phyloP scores from a whole-genome alignment of 1,284 basidiomycete genomes.

The Chiua sp. region DNA sequence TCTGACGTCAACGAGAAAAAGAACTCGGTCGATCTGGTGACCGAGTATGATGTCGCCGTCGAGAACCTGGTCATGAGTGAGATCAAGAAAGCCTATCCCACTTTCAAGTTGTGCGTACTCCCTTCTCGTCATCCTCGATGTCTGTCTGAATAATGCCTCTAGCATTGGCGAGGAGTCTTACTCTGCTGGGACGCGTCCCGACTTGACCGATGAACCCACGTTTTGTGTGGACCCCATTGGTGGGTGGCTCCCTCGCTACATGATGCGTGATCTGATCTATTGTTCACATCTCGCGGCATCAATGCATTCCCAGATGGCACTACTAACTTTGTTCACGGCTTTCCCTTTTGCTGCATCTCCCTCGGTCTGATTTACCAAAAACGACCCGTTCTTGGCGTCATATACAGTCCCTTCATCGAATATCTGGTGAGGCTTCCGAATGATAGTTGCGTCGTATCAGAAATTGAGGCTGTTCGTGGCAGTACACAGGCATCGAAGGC shows the following conservation, averaged over 20 bases:
- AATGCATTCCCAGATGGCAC: slow-evolving; percentile 73
- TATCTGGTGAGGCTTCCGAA: slow-evolving; percentile 57
- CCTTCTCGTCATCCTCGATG: background rate
- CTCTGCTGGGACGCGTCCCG: slow-evolving; percentile 70
- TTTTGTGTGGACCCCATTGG: slow-evolving; percentile 93
- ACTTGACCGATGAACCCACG: slow-evolving; percentile 86
- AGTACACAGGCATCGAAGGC: slow-evolving; percentile 84
- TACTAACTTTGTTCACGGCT: slow-evolving; percentile 94
- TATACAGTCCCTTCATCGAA: slow-evolving; percentile 93
- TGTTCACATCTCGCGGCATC: background rate
- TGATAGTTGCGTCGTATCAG: background rate
- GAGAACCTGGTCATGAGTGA: slow-evolving; percentile 84
- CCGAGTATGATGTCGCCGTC: slow-evolving; percentile 93
- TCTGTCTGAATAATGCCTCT: background rate
- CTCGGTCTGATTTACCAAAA: slow-evolving; percentile 88
- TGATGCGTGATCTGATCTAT: background rate
- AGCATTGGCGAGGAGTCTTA: slow-evolving; percentile 95
- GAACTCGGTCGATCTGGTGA: slow-evolving; percentile 95
- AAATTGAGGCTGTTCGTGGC: slow-evolving; percentile 1
- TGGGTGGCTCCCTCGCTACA: slow-evolving; percentile 8
- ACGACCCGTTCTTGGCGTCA: slow-evolving; percentile 85
- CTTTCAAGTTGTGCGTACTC: slow-evolving; percentile 79
- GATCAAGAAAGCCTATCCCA: slow-evolving; percentile 73
- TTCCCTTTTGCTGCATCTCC: slow-evolving; percentile 91
- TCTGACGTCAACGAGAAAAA: slow-evolving; percentile 82